Base-by-base conservation (phyloP, 768 basidiomycete genomes). In the Suillus subluteus region DNA sequence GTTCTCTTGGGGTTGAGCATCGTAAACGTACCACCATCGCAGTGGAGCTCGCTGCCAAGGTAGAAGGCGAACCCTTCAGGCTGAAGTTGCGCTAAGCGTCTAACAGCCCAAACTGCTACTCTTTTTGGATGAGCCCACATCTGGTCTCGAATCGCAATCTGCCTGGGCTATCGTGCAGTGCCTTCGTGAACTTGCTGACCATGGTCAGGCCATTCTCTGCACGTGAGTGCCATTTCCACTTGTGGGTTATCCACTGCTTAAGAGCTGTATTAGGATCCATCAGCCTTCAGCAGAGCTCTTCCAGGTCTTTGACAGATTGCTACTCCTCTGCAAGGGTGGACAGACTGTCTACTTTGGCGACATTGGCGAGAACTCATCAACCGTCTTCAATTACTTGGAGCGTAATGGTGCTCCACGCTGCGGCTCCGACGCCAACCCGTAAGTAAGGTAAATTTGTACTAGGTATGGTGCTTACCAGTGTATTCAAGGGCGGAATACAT, bases 281-380 rank as follows among this genome's bases (percentile, higher is more conserved):
- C 94, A 69, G 67, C 81, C 81, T 16, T 81, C 81, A 62, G 81
- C 83, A 15, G 72, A 83, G 61, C 73, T 84, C 4, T 83, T 84
- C 78, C 81, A 83, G 72, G 77, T 76, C 61, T 84, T 86, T 68
- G 84, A 86, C 67, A 76, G 83, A 21, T 74, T 86, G 0, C 72
- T 84, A 18, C 76, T 83, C 32, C 76, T 85, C 6, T 76, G 81
- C 44, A 74, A 78, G 30, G 85, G 85, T 54, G 85, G 85, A 58
- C 76, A 88, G 69, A 87, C 84, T 8, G 88, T 88, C 6, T 91
- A 89, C 75, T 89, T 88, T 68, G 89, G 89, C 16, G 72, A 72
- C 52, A 65, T 65, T 38, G 62, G 64, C 30, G 62, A 65, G 35
- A 43, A 35, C 32, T 65, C 64, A 16, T 30, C 41, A 1, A 63